Percentiles rank a stretch among this genome's conserved stretches.
These are phyloP conservation scores for Fusarium newnesense DNA, from an alignment of 2,329 filamentous ascomycete species.

Conservation along the genomic window DNA sequence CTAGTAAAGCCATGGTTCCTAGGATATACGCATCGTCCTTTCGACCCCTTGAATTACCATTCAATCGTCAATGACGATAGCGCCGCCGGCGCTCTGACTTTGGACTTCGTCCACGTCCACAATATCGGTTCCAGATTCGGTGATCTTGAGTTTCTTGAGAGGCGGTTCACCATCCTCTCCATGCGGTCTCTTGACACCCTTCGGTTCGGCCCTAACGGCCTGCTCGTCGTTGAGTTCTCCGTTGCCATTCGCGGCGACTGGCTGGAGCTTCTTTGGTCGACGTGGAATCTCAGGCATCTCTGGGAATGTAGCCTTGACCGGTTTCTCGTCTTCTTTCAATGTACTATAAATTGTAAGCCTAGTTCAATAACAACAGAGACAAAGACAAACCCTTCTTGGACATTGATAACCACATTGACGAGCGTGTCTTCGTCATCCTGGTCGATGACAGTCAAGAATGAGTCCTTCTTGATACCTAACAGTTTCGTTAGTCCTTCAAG, in stretches of 20 bases:
- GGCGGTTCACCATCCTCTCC: slow-evolving; percentile 55
- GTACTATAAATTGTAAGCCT: slow-evolving; percentile 53
- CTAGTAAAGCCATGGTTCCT: slow-evolving; percentile 49
- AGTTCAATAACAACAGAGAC: background rate
- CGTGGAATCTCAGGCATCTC: slow-evolving; percentile 62
- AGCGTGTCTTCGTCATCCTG: slow-evolving; percentile 79
- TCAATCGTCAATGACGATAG: slow-evolving; percentile 74
- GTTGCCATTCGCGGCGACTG: slow-evolving; percentile 53
- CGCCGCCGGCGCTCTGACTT: slow-evolving; percentile 56
- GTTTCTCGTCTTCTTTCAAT: slow-evolving; percentile 59
- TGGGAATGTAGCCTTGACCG: slow-evolving; percentile 60
- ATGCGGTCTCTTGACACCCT: slow-evolving; percentile 59
- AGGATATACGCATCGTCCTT: slow-evolving; percentile 18
- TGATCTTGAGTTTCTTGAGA: slow-evolving; percentile 62
- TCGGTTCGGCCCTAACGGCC: slow-evolving; percentile 46
- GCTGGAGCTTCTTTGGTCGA: slow-evolving; percentile 58
- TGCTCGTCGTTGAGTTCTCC: slow-evolving; percentile 57
- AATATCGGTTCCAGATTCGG: slow-evolving; percentile 51
- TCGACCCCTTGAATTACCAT: background rate
- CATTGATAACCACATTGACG: slow-evolving; percentile 81
- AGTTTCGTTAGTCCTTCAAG: slow-evolving; percentile 23
- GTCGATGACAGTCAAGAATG: slow-evolving; percentile 86
- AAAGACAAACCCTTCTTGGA: slow-evolving; percentile 68
- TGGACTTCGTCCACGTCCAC: slow-evolving; percentile 60
- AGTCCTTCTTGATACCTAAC: slow-evolving; percentile 74